phyloP scores from a whole-genome alignment of 345 rosid genomes.

The Reutealis trisperma region DNA sequence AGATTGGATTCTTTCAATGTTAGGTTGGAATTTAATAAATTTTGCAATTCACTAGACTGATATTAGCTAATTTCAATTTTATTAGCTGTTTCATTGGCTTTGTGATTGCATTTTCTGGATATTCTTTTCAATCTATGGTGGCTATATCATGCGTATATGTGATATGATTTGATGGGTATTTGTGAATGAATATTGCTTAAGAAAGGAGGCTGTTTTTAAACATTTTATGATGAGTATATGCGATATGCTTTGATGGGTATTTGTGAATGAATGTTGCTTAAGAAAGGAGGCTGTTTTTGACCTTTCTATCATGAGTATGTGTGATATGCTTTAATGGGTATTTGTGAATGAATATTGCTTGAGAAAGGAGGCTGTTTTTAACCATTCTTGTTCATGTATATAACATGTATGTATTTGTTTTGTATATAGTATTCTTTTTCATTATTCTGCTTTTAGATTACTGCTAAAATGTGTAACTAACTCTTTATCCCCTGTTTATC shows the following conservation, averaged over 20 bases:
- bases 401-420: too few species aligned
- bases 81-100: not conserved
- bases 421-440: not conserved
- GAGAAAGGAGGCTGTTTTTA: too few species aligned
- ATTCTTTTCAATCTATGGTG: not conserved
- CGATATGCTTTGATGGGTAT: too few species aligned
- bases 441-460: not conserved
- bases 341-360: too few species aligned
- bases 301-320: too few species aligned
- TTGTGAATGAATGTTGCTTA: too few species aligned
- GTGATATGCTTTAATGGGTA: too few species aligned
- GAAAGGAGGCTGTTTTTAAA: too few species aligned
- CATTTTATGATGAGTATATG: too few species aligned
- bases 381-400: too few species aligned
- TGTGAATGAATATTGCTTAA: too few species aligned
- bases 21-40: not conserved
- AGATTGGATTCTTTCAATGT: not conserved
- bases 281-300: too few species aligned
- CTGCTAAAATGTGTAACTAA: not conserved
- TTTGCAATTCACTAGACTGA: not conserved
- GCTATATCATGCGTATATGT: not conserved
- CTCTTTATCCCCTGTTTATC: constrained; percentile 18
- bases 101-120: not conserved
- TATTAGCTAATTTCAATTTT: not conserved
- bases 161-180: not conserved